A percentile compares a stretch with the other conserved stretches of the same genome.
These are phyloP conservation scores for Leccinum variabile DNA, from an alignment of 1,284 basidiomycete species.

Conservation along the genomic window DNA sequence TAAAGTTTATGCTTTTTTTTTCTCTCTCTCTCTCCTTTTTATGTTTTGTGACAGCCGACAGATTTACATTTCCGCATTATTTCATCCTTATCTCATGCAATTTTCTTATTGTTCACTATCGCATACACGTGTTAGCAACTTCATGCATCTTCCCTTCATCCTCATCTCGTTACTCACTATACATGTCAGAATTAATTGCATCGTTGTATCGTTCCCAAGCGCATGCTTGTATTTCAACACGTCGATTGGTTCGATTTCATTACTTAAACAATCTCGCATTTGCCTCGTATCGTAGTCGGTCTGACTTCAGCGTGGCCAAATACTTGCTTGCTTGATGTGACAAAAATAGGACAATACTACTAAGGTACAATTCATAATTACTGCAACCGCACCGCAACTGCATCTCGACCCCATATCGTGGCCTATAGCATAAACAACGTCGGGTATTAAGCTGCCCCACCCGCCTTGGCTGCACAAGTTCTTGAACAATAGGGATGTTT, in stretches of 20 bases:
- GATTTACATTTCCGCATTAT: not conserved
- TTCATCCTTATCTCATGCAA: not conserved
- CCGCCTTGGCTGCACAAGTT: slow-evolving; percentile 32
- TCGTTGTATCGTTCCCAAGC: not conserved
- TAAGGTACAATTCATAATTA: slow-evolving; percentile 32
- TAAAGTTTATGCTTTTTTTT: slow-evolving; percentile 8
- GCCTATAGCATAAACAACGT: not conserved
- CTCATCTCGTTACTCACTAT: not conserved
- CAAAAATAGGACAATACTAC: slow-evolving; percentile 8
- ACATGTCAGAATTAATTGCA: not conserved
- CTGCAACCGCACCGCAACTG: not conserved
- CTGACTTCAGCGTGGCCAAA: not conserved
- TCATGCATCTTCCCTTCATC: not conserved
- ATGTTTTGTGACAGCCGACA: slow-evolving; percentile 5
- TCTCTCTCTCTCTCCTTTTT: not conserved
- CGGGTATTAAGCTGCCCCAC: slow-evolving; percentile 18
- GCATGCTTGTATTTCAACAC: not conserved
- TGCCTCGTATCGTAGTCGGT: not conserved
- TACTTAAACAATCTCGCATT: too few species aligned
- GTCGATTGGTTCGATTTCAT: not conserved
- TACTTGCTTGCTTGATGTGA: not conserved
- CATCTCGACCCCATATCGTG: not conserved
- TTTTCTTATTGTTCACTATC: not conserved
- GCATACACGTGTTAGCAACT: not conserved
- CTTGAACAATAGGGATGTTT: slow-evolving; percentile 37